Evolutionary conservation across 345 rosid genomes (phyloP), one percentile per base, ranked within the genome.

Genomic region (Raphanus raphanistrum): DNA sequence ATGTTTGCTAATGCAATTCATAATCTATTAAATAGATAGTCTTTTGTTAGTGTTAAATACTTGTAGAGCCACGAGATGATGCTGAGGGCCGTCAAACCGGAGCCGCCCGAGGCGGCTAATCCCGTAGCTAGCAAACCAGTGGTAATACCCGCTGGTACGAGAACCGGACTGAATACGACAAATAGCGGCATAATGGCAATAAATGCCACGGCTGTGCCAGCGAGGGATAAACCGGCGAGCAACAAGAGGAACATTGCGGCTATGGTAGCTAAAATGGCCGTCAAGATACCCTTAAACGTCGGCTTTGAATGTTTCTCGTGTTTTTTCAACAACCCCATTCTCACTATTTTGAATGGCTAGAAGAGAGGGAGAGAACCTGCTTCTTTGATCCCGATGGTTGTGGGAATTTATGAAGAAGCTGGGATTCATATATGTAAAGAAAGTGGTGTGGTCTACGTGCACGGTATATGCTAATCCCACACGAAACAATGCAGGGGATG

Each of bases 141-240:
- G 0, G 90, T 68, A 68, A 89, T 81, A n/a, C 86, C 83, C 0
- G 91, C 91, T 0, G 95, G 98, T 73, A 93, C 85, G 15, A 93
- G 85, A 38, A 93, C 88, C 0, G 97, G 98, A 78, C 93, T 93
- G 86, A 84, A 90, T 9, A 90, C 70, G 72, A 90, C 83, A 33
- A 93, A 76, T 28, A 93, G 80, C 0, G 97, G 97, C 25, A 89
- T 85, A 66, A 85, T 90, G 2, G 89, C 74, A 76, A 86, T 73
- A 32, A 88, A 84, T 5, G 73, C 86, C 29, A 91, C 86, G 69
- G 87, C 92, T 0, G 93, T 84, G 29, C 87, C 92, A 12, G 81
- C 84, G 0, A 93, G 80, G 74, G 82, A 89, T 67, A 91, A 41
- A 17, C 92, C 89, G 6, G 98, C 89, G 50, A 91, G 88, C 17